Evolutionary conservation across 768 basidiomycete species (phyloP).

Genomic region (Lyophyllum atratum): DNA sequence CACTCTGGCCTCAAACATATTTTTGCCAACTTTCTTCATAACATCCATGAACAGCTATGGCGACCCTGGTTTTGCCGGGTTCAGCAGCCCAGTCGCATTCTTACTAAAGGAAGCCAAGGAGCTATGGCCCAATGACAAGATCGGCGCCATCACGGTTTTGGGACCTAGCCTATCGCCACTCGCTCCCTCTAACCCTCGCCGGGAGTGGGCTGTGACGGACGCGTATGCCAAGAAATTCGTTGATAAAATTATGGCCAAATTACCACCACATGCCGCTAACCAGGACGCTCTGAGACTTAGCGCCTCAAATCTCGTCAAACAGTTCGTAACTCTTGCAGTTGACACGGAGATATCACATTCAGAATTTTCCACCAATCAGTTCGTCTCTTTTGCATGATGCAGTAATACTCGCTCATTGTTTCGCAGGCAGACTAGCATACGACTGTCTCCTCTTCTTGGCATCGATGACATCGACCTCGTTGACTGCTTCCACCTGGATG

Average conservation of each 20-base stretch:
- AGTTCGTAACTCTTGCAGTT: conserved; percentile 14
- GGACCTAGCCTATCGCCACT: conserved; percentile 17
- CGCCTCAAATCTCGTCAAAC: conserved; percentile 17
- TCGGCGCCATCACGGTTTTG: conserved; percentile 16
- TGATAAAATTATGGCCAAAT: conserved; percentile 12
- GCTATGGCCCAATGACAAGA: conserved; percentile 19
- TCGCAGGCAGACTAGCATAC: conserved; percentile 7
- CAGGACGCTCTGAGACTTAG: background rate
- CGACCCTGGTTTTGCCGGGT: conserved; percentile 26
- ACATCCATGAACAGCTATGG: conserved; percentile 19
- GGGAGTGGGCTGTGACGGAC: conserved; percentile 16
- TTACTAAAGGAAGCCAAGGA: conserved; percentile 13
- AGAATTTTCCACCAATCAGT: conserved; percentile 4
- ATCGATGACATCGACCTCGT: conserved; percentile 16
- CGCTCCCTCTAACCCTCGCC: conserved; percentile 7
- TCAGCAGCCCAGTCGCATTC: conserved; percentile 23
- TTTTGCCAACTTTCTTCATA: conserved; percentile 16
- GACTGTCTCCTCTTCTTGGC: conserved; percentile 19
- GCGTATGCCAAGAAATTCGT: conserved; percentile 12
- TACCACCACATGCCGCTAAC: background rate
- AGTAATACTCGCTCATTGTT: background rate
- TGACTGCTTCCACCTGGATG: conserved; percentile 17
- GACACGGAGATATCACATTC: conserved; percentile 18
- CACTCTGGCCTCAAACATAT: conserved; percentile 18
- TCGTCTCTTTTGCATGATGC: background rate